Conservation (phyloP, 495 filamentous ascomycete species). For the Lindgomyces ingoldianus region DNA sequence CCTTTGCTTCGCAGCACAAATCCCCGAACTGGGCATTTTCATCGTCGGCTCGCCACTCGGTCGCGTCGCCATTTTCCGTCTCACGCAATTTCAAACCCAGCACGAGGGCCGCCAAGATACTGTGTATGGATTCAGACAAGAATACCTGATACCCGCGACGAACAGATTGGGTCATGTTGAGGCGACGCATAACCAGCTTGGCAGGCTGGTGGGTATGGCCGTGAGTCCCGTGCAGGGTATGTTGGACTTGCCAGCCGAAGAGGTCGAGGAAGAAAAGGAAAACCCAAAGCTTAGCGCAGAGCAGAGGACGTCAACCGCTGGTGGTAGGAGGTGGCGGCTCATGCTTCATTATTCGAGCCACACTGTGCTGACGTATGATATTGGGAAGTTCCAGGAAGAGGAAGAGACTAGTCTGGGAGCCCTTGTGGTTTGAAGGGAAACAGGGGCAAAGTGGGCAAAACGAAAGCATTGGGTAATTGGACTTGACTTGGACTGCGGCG, state of each 20-base stretch:
- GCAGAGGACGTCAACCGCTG: background rate
- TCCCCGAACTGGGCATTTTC: conserved; percentile 78
- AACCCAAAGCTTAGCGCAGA: background rate
- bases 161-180: conserved; percentile 38
- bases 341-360: conserved; percentile 76
- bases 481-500: no score
- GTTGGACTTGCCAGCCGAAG: conserved; percentile 22
- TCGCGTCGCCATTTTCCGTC: conserved; percentile 69
- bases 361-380: conserved; percentile 78
- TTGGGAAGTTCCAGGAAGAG: conserved; percentile 43
- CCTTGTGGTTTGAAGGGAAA: conserved; percentile 17
- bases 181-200: conserved; percentile 39
- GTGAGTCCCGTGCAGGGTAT: conserved; percentile 64
- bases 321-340: conserved; percentile 61
- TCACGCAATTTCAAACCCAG: conserved; percentile 53
- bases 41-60: conserved; percentile 73
- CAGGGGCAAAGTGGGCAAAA: background rate
- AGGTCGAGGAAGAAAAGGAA: conserved; percentile 40
- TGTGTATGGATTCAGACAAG: conserved; percentile 53
- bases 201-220: conserved; percentile 56
- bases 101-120: conserved; percentile 41
- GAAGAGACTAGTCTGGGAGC: conserved; percentile 31
- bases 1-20: conserved; percentile 71
- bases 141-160: conserved; percentile 49
- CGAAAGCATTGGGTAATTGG: background rate